A percentile compares a stretch with the other conserved stretches of the same genome.
Conservation (phyloP, 495 filamentous ascomycete genomes). For the Lophiostoma macrostomum region DNA sequence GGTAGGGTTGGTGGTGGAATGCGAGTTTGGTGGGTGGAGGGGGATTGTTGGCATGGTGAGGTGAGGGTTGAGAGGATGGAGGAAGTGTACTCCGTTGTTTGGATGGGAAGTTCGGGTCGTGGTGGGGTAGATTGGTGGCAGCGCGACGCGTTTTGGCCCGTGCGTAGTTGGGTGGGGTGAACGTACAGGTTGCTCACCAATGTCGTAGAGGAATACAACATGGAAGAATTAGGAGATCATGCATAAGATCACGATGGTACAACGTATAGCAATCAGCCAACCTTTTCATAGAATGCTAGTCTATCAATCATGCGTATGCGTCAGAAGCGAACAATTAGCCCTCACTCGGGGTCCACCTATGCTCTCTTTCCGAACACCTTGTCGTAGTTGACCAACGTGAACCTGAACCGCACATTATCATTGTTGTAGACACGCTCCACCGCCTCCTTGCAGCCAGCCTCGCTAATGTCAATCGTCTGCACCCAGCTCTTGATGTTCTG, state of each 20-base stretch:
- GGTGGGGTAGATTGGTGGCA: background rate
- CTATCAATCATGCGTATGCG: background rate
- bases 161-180: no score
- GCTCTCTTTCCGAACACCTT: slow-evolving; percentile 54
- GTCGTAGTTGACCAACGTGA: slow-evolving; percentile 63
- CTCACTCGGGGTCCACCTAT: background rate
- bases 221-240: no score
- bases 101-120: background rate
- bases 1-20: slow-evolving; percentile 16
- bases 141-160: slow-evolving; percentile 14
- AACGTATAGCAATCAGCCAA: background rate
- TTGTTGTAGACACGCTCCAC: slow-evolving; percentile 67
- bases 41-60: slow-evolving; percentile 65
- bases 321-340: background rate
- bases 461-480: slow-evolving; percentile 68
- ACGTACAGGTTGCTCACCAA: no score
- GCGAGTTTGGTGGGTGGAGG: slow-evolving; percentile 35
- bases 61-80: slow-evolving; percentile 38
- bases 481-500: slow-evolving; percentile 81
- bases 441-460: slow-evolving; percentile 64
- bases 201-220: no score
- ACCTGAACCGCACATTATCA: slow-evolving; percentile 63
- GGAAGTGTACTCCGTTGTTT: no score
- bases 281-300: background rate
- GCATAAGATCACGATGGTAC: no score